Evolutionary conservation across 805 yeast species (phyloP).

Genomic region (Nakazawaea pomicola): DNA sequence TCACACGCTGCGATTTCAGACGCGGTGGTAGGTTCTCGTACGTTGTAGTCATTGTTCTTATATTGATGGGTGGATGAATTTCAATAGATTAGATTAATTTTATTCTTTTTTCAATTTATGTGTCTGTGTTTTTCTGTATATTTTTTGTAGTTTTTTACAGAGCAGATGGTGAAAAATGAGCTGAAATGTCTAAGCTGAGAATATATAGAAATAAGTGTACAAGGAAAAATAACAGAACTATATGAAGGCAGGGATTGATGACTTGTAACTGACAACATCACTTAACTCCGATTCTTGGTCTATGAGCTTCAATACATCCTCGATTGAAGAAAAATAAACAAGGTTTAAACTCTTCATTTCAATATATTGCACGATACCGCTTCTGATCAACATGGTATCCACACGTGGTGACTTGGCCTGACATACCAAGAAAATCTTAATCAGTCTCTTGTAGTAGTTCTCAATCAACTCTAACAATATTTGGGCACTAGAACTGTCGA

Average conservation of each 20-base stretch:
- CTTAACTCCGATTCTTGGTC: not conserved
- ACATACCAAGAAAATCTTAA: conserved; percentile 44
- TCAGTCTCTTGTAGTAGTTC: conserved; percentile 48
- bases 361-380: conserved; percentile 1
- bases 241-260: not conserved
- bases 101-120: too few species aligned
- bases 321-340: not conserved
- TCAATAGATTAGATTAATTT: too few species aligned
- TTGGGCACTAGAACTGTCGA: conserved; percentile 80
- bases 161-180: too few species aligned
- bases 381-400: conserved; percentile 18
- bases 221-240: too few species aligned
- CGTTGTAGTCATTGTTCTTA: conserved; percentile 9
- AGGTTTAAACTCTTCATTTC: not conserved
- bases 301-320: not conserved
- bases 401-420: conserved; percentile 23
- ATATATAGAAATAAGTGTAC: too few species aligned
- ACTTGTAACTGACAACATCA: not conserved
- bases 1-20: conserved; percentile 13
- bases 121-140: too few species aligned
- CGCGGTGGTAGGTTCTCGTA: conserved; percentile 13
- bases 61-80: too few species aligned
- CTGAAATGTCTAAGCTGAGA: too few species aligned
- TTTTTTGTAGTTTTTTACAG: too few species aligned
- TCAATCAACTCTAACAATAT: conserved; percentile 57